phyloP scores from a whole-genome alignment of 2,329 filamentous ascomycete genomes.

The Fusarium tanahbumbuense region DNA sequence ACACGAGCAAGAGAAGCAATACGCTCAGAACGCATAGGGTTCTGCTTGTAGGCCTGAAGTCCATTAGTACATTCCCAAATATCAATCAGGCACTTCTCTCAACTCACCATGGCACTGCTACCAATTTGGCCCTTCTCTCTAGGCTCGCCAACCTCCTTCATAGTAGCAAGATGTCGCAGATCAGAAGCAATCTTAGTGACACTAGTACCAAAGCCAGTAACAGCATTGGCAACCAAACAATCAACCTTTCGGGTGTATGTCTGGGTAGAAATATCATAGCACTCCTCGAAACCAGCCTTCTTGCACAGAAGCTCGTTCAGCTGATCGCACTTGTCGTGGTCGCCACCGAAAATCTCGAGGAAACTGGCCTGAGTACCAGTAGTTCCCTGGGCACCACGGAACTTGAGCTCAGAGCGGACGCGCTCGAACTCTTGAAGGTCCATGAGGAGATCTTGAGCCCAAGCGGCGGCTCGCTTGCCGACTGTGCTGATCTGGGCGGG shows the following conservation, averaged over 20 bases:
- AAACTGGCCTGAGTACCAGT: conserved; percentile 34
- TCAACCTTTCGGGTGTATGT: conserved; percentile 79
- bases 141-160: conserved; percentile 81
- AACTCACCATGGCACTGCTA: conserved; percentile 11
- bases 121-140: conserved; percentile 6
- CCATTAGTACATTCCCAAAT: accelerated
- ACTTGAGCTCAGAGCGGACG: conserved; percentile 18
- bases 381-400: conserved; percentile 18
- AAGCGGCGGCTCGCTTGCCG: conserved; percentile 29
- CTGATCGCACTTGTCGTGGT: conserved; percentile 16
- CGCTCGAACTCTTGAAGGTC: conserved; percentile 30
- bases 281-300: conserved; percentile 14
- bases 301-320: conserved; percentile 13
- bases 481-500: conserved; percentile 35
- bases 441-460: conserved; percentile 35
- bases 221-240: conserved; percentile 75
- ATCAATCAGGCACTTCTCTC: accelerated
- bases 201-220: conserved; percentile 82
- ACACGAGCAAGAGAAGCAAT: conserved; percentile 25
- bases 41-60: conserved; percentile 19
- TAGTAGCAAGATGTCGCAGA: conserved; percentile 77
- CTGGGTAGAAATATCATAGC: conserved; percentile 35
- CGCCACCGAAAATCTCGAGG: conserved; percentile 21
- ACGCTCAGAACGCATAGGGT: conserved; percentile 29
- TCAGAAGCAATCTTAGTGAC: conserved; percentile 74